Evolutionary conservation across 768 basidiomycete genomes (phyloP).

Genomic region (Suillus paluster): DNA sequence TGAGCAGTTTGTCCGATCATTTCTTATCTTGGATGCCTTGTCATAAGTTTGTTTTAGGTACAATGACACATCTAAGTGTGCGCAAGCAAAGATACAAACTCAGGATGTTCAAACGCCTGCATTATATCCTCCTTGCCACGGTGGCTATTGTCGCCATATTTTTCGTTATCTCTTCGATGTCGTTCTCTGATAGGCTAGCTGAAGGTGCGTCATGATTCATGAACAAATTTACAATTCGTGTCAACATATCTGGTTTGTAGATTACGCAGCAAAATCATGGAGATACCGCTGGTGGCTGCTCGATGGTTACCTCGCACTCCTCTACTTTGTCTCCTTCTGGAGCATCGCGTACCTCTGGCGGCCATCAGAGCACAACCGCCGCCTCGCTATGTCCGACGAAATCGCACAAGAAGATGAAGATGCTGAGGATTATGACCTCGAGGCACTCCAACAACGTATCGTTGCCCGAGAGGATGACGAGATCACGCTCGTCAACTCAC

Average conservation of each 20-base stretch:
- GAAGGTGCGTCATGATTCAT: slow-evolving; percentile 62
- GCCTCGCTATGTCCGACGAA: slow-evolving; percentile 96
- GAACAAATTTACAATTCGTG: slow-evolving; percentile 4
- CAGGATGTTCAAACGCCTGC: slow-evolving; percentile 85
- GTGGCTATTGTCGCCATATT: slow-evolving; percentile 85
- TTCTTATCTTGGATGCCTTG: background rate
- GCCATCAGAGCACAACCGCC: slow-evolving; percentile 86
- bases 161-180: slow-evolving; percentile 90
- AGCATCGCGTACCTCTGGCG: slow-evolving; percentile 92
- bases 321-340: slow-evolving; percentile 83
- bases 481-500: slow-evolving; percentile 71
- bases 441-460: slow-evolving; percentile 65
- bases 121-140: slow-evolving; percentile 82
- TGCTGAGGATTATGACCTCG: slow-evolving; percentile 90
- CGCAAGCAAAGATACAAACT: slow-evolving; percentile 89
- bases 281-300: slow-evolving; percentile 92
- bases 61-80: slow-evolving; percentile 82
- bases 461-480: slow-evolving; percentile 62
- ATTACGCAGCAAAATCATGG: slow-evolving; percentile 93
- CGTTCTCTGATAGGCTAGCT: slow-evolving; percentile 88
- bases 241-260: slow-evolving; percentile 43
- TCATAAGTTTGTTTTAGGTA: slow-evolving; percentile 52
- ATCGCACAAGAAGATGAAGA: slow-evolving; percentile 93
- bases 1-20: slow-evolving; percentile 66
- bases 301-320: slow-evolving; percentile 90